Evolutionary conservation across 1,284 basidiomycete species (phyloP), one percentile per base, ranked within the genome.

Genomic region (Sutorius eximius): DNA sequence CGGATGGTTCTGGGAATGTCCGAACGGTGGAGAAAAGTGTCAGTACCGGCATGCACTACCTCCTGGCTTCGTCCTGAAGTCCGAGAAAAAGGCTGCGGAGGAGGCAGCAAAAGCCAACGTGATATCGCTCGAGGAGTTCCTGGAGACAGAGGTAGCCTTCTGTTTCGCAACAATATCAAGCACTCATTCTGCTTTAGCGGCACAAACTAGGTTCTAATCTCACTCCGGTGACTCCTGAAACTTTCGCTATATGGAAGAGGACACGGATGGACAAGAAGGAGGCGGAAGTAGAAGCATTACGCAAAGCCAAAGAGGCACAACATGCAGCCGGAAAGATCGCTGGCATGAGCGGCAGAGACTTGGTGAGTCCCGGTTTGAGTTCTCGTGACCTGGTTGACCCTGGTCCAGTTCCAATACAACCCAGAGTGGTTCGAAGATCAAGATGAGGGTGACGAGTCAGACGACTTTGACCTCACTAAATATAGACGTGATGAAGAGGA

Each of bases 21-120:
- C 91, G 6, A 90, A 70, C 30, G 67, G 88, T 61, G 89, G 89
- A 66, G 89, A 94, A 49, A 83, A 83, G 55, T 98, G 96, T 77
- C 92, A 95, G 76, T 98, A 98, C 75, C 84, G 92, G 52, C 96
- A 99, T 70, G 93, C 95, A 0, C 79, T 99, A 29, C 96, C 96
- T 15, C 93, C 96, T 32, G 96, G 96, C 6, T 98, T 97, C 71
- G 89, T 97, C 22, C 83, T 98, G 64, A 96, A 92, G 72, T 91
- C 93, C 5, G 91, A 97, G 72, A 89, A 82, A 75, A 95, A 95
- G 71, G 90, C 91, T 1, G 75, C 82, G 36, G 91, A 89, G 36
- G 91, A 92, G 20, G 90, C 91, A 1, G 90, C 89, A 36, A 95
- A 95, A 73, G 91, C 90, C 43, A 91, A 94, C 62, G 79, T 82